Evolutionary conservation across 2,329 filamentous ascomycete species (phyloP).

Genomic region (Botrytis fragariae): DNA sequence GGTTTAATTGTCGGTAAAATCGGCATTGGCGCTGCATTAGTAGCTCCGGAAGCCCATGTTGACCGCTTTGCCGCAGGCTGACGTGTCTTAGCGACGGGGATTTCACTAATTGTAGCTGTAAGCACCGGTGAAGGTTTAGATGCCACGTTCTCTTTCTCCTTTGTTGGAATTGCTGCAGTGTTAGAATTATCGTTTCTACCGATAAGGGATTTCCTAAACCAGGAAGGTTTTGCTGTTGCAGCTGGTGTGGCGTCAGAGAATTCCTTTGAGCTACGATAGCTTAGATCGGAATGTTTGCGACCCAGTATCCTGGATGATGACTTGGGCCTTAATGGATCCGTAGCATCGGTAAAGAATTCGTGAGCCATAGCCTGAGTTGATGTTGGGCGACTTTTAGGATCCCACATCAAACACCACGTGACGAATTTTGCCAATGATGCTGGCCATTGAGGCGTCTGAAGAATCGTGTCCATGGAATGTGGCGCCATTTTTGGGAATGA

Average conservation of each 20-base stretch:
- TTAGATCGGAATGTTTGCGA: constrained; percentile 85
- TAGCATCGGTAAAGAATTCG: constrained; percentile 89
- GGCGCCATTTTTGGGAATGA: constrained; percentile 99
- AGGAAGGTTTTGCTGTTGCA: constrained; percentile 80
- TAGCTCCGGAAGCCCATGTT: constrained; percentile 85
- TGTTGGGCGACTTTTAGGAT: constrained; percentile 86
- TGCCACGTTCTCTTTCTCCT: constrained; percentile 47
- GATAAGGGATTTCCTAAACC: constrained; percentile 95
- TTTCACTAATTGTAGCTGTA: constrained; percentile 42
- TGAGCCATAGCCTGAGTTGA: constrained; percentile 92
- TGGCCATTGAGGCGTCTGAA: constrained; percentile 90
- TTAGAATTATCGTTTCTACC: constrained; percentile 70
- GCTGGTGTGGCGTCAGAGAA: constrained; percentile 52
- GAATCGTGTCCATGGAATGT: constrained; percentile 90
- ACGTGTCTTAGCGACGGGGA: constrained; percentile 45
- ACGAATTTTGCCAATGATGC: constrained; percentile 85
- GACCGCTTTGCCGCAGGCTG: constrained; percentile 71
- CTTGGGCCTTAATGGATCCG: constrained; percentile 89
- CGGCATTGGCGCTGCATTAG: constrained; percentile 84
- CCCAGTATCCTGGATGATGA: constrained; percentile 83
- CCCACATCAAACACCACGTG: constrained; percentile 99
- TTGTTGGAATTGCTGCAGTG: constrained; percentile 47
- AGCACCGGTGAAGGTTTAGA: constrained; percentile 48
- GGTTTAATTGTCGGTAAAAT: constrained; percentile 93
- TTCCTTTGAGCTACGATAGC: constrained; percentile 65